A percentile compares a stretch with the other conserved stretches of the same genome.
These are phyloP conservation scores for Diaporthe sp. DNA, from an alignment of 2,329 filamentous ascomycete genomes.

Conservation along the genomic window DNA sequence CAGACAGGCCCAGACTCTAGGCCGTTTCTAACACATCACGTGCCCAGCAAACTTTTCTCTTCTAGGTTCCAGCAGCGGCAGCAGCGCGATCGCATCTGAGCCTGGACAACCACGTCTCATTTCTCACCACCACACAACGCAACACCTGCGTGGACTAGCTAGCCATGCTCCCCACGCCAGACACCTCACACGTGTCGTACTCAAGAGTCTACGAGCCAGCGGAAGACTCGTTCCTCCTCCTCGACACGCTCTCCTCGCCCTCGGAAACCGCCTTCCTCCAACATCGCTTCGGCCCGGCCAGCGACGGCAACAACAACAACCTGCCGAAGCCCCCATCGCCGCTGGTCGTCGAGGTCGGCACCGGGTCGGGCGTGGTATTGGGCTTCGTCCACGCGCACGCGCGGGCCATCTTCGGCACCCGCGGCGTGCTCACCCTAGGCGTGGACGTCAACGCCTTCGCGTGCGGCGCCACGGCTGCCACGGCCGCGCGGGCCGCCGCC, in stretches of 20 bases:
- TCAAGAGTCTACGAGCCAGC: conserved; percentile 93
- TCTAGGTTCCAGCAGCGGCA: not conserved
- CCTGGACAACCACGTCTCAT: not conserved
- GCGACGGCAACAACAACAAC: not conserved
- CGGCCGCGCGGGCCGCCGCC: conserved; percentile 65
- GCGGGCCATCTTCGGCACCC: conserved; percentile 76
- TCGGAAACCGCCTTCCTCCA: conserved; percentile 78
- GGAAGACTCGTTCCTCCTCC: conserved; percentile 93
- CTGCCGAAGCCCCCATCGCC: conserved; percentile 56
- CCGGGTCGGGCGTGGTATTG: conserved; percentile 94
- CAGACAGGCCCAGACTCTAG: not conserved
- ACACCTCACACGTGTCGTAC: conserved; percentile 91
- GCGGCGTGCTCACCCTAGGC: conserved; percentile 77
- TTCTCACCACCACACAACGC: not conserved
- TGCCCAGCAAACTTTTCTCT: conserved; percentile 33
- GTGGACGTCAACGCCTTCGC: conserved; percentile 90
- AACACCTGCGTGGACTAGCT: not conserved
- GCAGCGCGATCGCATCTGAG: not conserved
- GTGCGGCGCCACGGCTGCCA: conserved; percentile 79
- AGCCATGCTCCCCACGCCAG: conserved; percentile 90
- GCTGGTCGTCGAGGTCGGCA: conserved; percentile 86
- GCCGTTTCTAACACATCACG: conserved; percentile 31
- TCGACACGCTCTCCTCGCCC: conserved; percentile 86
- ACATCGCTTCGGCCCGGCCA: conserved; percentile 64
- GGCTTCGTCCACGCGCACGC: conserved; percentile 87